Evolutionary conservation across 225 moss, liverwort and hornwort species (phyloP).

Genomic region (Rhytidiadelphus loreus): DNA sequence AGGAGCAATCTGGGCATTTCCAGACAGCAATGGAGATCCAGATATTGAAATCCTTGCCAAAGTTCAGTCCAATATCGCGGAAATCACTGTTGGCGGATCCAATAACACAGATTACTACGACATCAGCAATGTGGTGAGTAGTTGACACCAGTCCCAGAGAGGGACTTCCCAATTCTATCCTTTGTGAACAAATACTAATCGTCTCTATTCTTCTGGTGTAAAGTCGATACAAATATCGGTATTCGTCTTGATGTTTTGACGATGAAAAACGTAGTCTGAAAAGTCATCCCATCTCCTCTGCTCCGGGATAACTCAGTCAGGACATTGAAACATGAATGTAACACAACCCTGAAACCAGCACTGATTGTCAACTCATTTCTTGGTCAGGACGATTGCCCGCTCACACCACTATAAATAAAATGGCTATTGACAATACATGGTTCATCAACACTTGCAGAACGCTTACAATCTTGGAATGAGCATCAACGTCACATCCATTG

Average conservation of each 20-base stretch:
- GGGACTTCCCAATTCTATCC: neutral
- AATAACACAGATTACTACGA: neutral
- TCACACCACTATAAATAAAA: neutral
- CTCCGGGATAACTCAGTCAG: neutral
- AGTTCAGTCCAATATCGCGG: slow-evolving; percentile 10
- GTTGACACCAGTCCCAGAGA: neutral
- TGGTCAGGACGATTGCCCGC: neutral
- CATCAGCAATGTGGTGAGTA: slow-evolving; percentile 17
- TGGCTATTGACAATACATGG: neutral
- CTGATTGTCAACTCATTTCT: neutral
- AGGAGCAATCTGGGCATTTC: slow-evolving; percentile 5
- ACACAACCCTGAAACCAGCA: neutral
- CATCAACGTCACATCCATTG: neutral
- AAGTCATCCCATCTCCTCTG: neutral
- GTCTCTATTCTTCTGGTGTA: neutral
- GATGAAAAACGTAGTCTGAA: neutral
- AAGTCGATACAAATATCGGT: neutral
- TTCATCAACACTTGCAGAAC: neutral
- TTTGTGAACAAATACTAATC: neutral
- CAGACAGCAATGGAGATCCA: neutral
- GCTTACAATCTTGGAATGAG: slow-evolving; percentile 5
- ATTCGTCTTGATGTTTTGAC: neutral
- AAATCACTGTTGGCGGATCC: neutral
- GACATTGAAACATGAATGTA: neutral
- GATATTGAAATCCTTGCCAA: neutral